Conservation (phyloP, 257 asterid species). For the Nicotiana benthamiana region DNA sequence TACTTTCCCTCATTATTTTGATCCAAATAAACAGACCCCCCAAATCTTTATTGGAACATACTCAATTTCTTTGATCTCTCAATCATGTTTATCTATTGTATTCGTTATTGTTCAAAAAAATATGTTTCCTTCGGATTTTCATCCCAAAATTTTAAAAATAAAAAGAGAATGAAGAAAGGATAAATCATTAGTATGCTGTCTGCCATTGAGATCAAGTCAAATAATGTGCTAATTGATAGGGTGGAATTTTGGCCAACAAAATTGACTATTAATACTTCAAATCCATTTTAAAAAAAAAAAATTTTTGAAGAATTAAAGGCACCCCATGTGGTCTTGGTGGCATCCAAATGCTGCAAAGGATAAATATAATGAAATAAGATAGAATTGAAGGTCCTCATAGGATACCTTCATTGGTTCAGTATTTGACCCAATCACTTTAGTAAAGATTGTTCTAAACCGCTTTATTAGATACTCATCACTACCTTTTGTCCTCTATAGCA, state of each 20-base stretch:
- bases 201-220: not conserved
- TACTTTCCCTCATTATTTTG: not conserved
- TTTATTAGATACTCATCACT: constrained; percentile 29
- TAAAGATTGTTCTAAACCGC: constrained; percentile 35
- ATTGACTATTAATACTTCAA: constrained; percentile 3
- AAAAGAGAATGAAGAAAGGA: no score
- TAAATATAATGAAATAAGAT: not conserved
- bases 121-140: not conserved
- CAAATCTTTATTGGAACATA: not conserved
- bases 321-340: constrained; percentile 9
- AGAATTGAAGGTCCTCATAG: constrained; percentile 24
- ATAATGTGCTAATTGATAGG: not conserved
- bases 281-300: no score
- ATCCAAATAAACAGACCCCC: not conserved
- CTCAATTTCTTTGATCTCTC: not conserved
- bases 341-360: constrained; percentile 13
- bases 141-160: not conserved
- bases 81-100: not conserved
- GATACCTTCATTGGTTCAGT: constrained; percentile 12
- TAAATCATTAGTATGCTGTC: not conserved
- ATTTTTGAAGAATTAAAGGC: constrained; percentile 5
- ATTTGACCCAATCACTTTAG: constrained; percentile 31
- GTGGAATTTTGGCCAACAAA: constrained; percentile 13
- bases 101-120: not conserved
- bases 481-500: constrained; percentile 31